phyloP scores from a whole-genome alignment of 1,284 basidiomycete species.

The Apiotrichum montevideense region DNA sequence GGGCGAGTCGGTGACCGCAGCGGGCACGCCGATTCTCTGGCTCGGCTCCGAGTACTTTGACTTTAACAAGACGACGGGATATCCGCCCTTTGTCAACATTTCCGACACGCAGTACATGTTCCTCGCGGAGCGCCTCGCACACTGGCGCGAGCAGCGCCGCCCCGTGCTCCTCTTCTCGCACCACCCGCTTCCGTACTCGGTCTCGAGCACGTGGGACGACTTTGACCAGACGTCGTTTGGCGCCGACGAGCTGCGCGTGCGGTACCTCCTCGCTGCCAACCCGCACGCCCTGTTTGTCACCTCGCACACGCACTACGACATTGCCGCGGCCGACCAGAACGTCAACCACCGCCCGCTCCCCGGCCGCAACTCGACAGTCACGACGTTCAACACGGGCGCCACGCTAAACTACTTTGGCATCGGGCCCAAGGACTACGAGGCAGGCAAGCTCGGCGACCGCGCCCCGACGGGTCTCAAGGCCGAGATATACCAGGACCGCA shows the following conservation, averaged over 20 bases:
- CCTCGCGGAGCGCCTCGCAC: not conserved
- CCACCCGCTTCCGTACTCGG: not conserved
- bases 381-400: slow-evolving; percentile 6
- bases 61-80: not conserved
- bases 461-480: not conserved
- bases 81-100: not conserved
- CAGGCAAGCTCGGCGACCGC: no score
- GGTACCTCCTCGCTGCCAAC: slow-evolving; percentile 5
- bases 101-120: slow-evolving; percentile 4
- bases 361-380: not conserved
- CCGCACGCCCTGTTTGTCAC: slow-evolving; percentile 3
- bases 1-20: slow-evolving; percentile 1
- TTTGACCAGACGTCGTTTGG: not conserved
- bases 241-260: not conserved
- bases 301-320: slow-evolving; percentile 7
- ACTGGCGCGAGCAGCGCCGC: not conserved
- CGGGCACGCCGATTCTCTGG: slow-evolving; percentile 3
- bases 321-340: slow-evolving; percentile 1
- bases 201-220: not conserved
- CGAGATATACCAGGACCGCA: slow-evolving; percentile 1
- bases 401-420: not conserved
- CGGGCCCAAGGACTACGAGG: no score
- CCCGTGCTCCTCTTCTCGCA: slow-evolving; percentile 3
- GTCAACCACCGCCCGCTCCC: slow-evolving; percentile 1
- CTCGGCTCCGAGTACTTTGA: slow-evolving; percentile 1